These are phyloP conservation scores for Clavispora carvajalis DNA, from an alignment of 805 yeast genomes.

Conservation along the genomic window DNA sequence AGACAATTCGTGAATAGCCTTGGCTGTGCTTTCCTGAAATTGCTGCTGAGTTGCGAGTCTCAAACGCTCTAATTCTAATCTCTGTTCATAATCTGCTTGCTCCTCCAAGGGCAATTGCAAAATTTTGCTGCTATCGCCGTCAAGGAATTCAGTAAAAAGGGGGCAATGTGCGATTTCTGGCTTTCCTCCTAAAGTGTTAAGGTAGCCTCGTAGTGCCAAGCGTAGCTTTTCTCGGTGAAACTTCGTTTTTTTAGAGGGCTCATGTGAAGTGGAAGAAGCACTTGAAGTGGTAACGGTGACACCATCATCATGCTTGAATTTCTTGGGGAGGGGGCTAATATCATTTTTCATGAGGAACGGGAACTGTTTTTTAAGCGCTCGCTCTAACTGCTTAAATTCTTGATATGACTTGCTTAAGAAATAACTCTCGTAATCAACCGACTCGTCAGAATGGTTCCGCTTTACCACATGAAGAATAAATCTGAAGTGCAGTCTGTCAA, in stretches of 20 bases:
- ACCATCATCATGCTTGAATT: constrained; percentile 39
- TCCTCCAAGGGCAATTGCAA: constrained; percentile 40
- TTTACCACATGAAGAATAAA: constrained; percentile 45
- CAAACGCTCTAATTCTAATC: constrained; percentile 58
- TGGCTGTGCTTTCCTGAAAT: constrained; percentile 67
- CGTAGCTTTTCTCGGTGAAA: constrained; percentile 74
- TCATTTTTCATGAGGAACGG: constrained; percentile 60
- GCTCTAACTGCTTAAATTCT: constrained; percentile 60
- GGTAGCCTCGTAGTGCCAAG: constrained; percentile 69
- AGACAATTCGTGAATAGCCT: constrained; percentile 50
- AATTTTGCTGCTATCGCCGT: constrained; percentile 16
- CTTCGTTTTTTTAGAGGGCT: constrained; percentile 3
- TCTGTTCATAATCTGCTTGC: constrained; percentile 47
- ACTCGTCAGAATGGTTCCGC: constrained; percentile 10
- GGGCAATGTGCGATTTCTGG: constrained; percentile 52
- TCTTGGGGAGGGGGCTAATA: constrained; percentile 54
- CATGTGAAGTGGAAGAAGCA: background rate
- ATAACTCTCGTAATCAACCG: constrained; percentile 20
- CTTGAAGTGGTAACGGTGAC: constrained; percentile 6
- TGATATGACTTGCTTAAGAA: constrained; percentile 60
- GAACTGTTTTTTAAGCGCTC: constrained; percentile 45
- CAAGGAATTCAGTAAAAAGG: constrained; percentile 26
- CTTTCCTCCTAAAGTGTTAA: constrained; percentile 47
- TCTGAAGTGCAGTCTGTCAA: constrained; percentile 28
- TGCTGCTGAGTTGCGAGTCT: constrained; percentile 56